Conservation (phyloP, 352 stramenopile genomes). For the Pythium oligandrum region DNA sequence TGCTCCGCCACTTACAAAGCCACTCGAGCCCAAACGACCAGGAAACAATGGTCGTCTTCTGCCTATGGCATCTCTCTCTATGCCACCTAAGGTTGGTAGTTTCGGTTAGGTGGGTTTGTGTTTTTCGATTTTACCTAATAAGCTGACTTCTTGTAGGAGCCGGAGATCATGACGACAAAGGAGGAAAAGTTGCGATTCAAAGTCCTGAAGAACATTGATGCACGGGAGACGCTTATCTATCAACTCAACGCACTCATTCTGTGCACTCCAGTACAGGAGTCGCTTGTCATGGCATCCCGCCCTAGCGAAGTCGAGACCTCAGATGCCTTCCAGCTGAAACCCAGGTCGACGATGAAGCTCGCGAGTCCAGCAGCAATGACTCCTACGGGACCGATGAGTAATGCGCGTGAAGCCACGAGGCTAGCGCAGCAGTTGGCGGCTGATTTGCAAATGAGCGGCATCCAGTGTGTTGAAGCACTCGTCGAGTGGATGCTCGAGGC, state of each 20-base stretch:
- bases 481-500: slow-evolving; percentile 82
- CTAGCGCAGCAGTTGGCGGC: slow-evolving; percentile 61
- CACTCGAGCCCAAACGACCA: slow-evolving; percentile 8
- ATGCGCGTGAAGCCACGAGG: slow-evolving; percentile 60
- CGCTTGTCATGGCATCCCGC: slow-evolving; percentile 44
- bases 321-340: slow-evolving; percentile 9
- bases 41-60: slow-evolving; percentile 19
- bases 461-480: slow-evolving; percentile 70
- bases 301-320: slow-evolving; percentile 22
- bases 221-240: slow-evolving; percentile 61
- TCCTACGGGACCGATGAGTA: slow-evolving; percentile 42
- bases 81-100: slow-evolving; percentile 25
- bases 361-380: not conserved
- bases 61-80: slow-evolving; percentile 27
- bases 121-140: not conserved
- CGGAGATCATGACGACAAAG: slow-evolving; percentile 25
- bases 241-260: slow-evolving; percentile 67
- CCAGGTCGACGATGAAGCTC: slow-evolving; percentile 15
- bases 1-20: not conserved
- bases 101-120: not conserved
- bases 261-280: slow-evolving; percentile 58
- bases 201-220: slow-evolving; percentile 60
- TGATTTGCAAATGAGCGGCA: slow-evolving; percentile 56
- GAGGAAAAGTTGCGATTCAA: slow-evolving; percentile 73
- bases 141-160: slow-evolving; percentile 10